Conservation (phyloP, 2,329 filamentous ascomycete genomes). For the Coniochaeta sp. region DNA sequence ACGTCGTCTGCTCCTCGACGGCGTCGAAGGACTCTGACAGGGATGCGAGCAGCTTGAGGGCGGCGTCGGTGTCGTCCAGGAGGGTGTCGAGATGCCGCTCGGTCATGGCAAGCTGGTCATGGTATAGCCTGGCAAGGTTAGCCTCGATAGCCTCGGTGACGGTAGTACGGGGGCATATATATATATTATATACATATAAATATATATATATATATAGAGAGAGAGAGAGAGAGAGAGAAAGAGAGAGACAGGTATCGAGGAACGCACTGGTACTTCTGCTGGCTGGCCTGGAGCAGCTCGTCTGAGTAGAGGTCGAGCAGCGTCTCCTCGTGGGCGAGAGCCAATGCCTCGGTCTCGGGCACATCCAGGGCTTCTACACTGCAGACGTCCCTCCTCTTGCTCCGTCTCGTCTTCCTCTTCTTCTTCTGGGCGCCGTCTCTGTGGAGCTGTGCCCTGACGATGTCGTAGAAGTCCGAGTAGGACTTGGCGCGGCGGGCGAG, state of each 20-base stretch:
- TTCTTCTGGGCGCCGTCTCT: conserved; percentile 39
- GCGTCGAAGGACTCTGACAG: conserved; percentile 81
- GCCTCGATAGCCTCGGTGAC: too few relatives aligned
- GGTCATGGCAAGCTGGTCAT: conserved; percentile 72
- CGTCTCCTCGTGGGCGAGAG: conserved; percentile 14
- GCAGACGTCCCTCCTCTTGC: conserved; percentile 31
- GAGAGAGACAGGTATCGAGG: too few relatives aligned
- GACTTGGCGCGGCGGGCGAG: conserved; percentile 63
- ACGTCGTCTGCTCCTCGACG: conserved; percentile 86
- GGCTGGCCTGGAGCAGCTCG: conserved; percentile 70
- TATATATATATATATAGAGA: too few relatives aligned
- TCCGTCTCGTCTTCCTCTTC: conserved; percentile 13
- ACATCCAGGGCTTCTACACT: conserved; percentile 45
- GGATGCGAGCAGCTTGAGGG: conserved; percentile 67
- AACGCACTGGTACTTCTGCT: conserved; percentile 73
- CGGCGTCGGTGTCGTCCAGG: conserved; percentile 67
- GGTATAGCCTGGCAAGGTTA: conserved; percentile 54
- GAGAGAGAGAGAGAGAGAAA: too few relatives aligned
- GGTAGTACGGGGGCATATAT: not conserved
- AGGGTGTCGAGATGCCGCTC: conserved; percentile 76
- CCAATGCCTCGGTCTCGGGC: conserved; percentile 17
- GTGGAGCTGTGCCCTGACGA: conserved; percentile 48
- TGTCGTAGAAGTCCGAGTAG: conserved; percentile 70
- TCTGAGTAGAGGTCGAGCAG: conserved; percentile 54
- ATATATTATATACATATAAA: too few relatives aligned